Evolutionary conservation across 2,329 filamentous ascomycete species (phyloP).

Genomic region (Nothophaeocryptopus gaeumannii): DNA sequence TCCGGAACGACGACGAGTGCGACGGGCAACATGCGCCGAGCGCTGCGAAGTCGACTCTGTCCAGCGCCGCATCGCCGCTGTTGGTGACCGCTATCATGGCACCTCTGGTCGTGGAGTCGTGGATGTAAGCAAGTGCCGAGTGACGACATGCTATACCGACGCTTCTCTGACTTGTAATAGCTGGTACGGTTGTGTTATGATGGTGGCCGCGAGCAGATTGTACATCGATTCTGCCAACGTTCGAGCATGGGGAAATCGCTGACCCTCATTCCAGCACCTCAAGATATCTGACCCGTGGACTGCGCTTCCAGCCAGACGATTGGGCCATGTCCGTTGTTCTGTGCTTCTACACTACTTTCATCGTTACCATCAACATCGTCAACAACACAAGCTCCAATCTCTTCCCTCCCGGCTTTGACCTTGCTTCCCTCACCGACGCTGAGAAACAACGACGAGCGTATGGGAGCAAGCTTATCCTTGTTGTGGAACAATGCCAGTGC

Average conservation of each 20-base stretch:
- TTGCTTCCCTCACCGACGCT: constrained; percentile 36
- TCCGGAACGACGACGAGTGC: too few species aligned
- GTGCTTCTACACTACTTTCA: constrained; percentile 49
- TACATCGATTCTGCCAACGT: constrained; percentile 26
- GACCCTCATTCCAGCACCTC: constrained; percentile 37
- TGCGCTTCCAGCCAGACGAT: constrained; percentile 55
- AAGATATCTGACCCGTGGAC: constrained; percentile 46
- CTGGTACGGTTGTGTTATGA: constrained; percentile 33
- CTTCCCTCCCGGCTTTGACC: constrained; percentile 46
- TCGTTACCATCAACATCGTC: constrained; percentile 49
- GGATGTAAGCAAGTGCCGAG: constrained; percentile 43
- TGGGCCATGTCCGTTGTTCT: constrained; percentile 56
- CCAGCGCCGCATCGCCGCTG: too few species aligned
- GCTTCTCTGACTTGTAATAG: not conserved
- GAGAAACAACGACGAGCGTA: constrained; percentile 29
- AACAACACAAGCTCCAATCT: constrained; percentile 43
- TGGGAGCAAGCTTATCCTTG: constrained; percentile 40
- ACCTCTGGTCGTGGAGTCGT: constrained; percentile 43
- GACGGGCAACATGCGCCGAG: too few species aligned
- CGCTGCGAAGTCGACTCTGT: too few species aligned
- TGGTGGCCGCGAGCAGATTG: constrained; percentile 43
- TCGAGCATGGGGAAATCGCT: too few species aligned
- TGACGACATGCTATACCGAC: constrained; percentile 11
- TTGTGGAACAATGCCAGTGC: constrained; percentile 40
- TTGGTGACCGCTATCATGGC: constrained; percentile 26